A percentile compares a stretch with the other conserved stretches of the same genome.
Evolutionary conservation across 768 basidiomycete genomes (phyloP).

Genomic region (Pulveroboletus ravenelii): DNA sequence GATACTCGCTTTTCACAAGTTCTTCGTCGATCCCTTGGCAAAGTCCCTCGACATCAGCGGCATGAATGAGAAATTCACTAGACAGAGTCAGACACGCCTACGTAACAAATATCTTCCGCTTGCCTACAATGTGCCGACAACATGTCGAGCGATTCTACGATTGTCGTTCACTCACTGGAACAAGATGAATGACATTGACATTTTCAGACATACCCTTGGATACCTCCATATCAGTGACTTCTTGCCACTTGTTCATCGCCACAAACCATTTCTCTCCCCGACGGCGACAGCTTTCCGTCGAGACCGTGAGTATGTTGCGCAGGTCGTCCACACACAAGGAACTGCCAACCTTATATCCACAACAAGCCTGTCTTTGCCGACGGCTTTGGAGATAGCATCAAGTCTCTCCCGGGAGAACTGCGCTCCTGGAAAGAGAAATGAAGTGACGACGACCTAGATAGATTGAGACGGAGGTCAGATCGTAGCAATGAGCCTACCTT

Average conservation of each 20-base stretch:
- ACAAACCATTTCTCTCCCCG: conserved; percentile 79
- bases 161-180: neutral
- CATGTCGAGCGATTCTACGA: conserved; percentile 70
- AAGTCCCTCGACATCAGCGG: conserved; percentile 97
- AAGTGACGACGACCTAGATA: conserved; percentile 91
- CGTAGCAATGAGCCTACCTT: conserved; percentile 52
- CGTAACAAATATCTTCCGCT: conserved; percentile 6
- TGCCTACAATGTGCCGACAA: conserved; percentile 82
- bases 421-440: conserved; percentile 84
- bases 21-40: conserved; percentile 95
- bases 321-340: neutral
- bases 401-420: conserved; percentile 76
- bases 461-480: conserved; percentile 6
- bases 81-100: conserved; percentile 12
- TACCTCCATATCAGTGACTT: conserved; percentile 91
- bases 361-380: conserved; percentile 85
- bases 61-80: conserved; percentile 93
- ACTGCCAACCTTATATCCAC: conserved; percentile 82
- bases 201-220: conserved; percentile 52
- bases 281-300: conserved; percentile 66
- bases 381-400: conserved; percentile 49
- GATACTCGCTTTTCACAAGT: conserved; percentile 66
- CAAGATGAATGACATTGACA: neutral
- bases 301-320: neutral
- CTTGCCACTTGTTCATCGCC: conserved; percentile 99